phyloP scores from a whole-genome alignment of 345 rosid species.

The Angophora floribunda region DNA sequence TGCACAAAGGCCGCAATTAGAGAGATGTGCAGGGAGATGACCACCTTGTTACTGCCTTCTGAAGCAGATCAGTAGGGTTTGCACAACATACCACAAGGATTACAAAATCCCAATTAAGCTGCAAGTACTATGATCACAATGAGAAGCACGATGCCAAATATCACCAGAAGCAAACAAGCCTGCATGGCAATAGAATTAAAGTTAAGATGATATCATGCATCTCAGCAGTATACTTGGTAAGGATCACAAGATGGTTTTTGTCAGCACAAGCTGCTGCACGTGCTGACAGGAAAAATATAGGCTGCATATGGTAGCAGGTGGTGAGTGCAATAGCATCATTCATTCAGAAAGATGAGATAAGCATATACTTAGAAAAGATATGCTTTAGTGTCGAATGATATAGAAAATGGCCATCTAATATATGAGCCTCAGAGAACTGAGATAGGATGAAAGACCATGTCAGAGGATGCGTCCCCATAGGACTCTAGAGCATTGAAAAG shows the following conservation, averaged over 20 bases:
- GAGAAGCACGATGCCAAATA: conserved; percentile 76
- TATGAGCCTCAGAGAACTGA: background rate
- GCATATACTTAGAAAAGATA: background rate
- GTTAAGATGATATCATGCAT: background rate
- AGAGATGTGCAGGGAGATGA: background rate
- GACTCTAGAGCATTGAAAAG: background rate
- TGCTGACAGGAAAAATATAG: background rate
- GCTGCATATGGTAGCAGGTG: background rate
- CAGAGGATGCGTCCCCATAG: background rate
- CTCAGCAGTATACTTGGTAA: background rate
- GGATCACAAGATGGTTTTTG: background rate
- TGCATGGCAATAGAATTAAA: conserved; percentile 8
- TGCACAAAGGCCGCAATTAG: background rate
- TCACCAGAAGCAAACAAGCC: conserved; percentile 89
- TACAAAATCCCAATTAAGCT: conserved; percentile 24
- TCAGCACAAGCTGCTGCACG: background rate
- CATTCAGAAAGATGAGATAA: background rate
- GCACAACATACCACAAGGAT: background rate
- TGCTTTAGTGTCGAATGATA: background rate
- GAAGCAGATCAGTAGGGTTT: background rate
- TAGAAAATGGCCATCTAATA: background rate
- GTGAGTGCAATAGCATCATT: background rate
- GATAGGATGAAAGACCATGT: background rate
- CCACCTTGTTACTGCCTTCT: background rate
- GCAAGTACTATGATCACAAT: conserved; percentile 66